Conservation (phyloP, 768 basidiomycete species). For the Amanita muscaria region DNA sequence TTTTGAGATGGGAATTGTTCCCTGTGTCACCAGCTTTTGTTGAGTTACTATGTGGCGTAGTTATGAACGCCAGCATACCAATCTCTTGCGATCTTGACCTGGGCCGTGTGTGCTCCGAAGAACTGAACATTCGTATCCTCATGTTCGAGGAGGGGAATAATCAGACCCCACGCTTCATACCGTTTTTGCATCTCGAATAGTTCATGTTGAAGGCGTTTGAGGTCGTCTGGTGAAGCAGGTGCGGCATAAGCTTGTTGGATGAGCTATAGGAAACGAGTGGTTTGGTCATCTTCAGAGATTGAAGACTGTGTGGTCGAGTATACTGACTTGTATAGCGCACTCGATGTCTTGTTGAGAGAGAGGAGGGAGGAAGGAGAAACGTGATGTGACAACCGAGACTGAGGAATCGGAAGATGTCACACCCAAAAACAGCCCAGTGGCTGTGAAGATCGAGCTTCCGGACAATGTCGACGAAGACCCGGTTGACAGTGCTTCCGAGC, state of each 20-base stretch:
- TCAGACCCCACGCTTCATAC: slow-evolving; percentile 77
- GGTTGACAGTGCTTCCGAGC: too few relatives aligned
- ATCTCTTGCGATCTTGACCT: slow-evolving; percentile 89
- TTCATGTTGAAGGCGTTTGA: slow-evolving; percentile 59
- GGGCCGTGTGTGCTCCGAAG: slow-evolving; percentile 89
- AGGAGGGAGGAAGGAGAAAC: slow-evolving; percentile 46
- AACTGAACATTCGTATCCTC: slow-evolving; percentile 82
- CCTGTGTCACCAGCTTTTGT: slow-evolving; percentile 33
- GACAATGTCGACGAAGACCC: too few relatives aligned
- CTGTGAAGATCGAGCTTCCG: too few relatives aligned
- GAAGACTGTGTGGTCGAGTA: too few relatives aligned
- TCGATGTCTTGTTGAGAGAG: slow-evolving; percentile 44
- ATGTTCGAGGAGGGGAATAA: slow-evolving; percentile 66
- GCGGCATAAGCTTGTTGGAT: slow-evolving; percentile 63
- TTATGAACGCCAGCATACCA: slow-evolving; percentile 47
- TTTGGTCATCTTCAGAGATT: too few relatives aligned
- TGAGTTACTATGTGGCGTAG: background rate
- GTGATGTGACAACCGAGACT: too few relatives aligned
- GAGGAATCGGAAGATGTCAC: too few relatives aligned
- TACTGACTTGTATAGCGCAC: slow-evolving; percentile 51
- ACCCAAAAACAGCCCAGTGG: too few relatives aligned
- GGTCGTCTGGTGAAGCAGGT: slow-evolving; percentile 43
- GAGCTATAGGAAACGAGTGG: slow-evolving; percentile 31
- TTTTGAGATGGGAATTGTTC: slow-evolving; percentile 63
- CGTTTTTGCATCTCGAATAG: slow-evolving; percentile 70